A percentile compares a stretch with the other conserved stretches of the same genome.
Evolutionary conservation across 163 green algal species (phyloP).

Genomic region (Chlamydomonas reinhardtii): DNA sequence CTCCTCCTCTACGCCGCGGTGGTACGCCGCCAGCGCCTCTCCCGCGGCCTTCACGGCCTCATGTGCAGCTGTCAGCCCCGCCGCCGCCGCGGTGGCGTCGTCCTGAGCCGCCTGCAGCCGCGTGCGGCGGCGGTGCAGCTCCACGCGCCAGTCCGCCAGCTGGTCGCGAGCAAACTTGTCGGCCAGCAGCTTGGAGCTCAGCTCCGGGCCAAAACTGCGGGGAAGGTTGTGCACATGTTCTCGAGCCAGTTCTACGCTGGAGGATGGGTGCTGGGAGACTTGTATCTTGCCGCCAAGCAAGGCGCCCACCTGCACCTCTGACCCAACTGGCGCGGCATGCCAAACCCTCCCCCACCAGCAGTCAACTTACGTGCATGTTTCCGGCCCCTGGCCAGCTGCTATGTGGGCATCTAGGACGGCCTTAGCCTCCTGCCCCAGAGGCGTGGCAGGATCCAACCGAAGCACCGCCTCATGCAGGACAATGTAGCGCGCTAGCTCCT

Average conservation of each 20-base stretch:
- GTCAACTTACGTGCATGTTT: slow-evolving; percentile 54
- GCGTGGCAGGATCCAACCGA: slow-evolving; percentile 32
- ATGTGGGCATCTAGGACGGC: slow-evolving; percentile 52
- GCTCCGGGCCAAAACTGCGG: slow-evolving; percentile 28
- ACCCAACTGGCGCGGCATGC: no score
- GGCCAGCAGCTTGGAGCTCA: slow-evolving; percentile 40
- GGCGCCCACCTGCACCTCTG: no score
- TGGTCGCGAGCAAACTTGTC: slow-evolving; percentile 51
- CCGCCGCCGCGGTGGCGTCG: slow-evolving; percentile 20
- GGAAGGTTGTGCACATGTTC: no score
- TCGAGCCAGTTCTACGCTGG: neutral
- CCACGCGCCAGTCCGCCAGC: slow-evolving; percentile 54
- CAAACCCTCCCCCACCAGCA: no score
- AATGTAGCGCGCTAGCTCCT: slow-evolving; percentile 42
- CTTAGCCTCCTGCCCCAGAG: slow-evolving; percentile 43
- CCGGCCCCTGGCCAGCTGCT: slow-evolving; percentile 24
- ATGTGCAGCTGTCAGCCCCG: slow-evolving; percentile 18
- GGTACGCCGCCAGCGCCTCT: slow-evolving; percentile 18
- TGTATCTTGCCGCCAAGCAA: no score
- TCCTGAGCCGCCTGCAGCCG: slow-evolving; percentile 44
- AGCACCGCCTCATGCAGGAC: slow-evolving; percentile 38
- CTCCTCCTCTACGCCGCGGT: slow-evolving; percentile 25
- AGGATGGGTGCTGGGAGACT: neutral
- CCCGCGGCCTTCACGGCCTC: slow-evolving; percentile 6
- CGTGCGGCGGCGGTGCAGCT: slow-evolving; percentile 49